Evolutionary conservation across 2,329 filamentous ascomycete species (phyloP).

Genomic region (Paraconiothyrium sp.): DNA sequence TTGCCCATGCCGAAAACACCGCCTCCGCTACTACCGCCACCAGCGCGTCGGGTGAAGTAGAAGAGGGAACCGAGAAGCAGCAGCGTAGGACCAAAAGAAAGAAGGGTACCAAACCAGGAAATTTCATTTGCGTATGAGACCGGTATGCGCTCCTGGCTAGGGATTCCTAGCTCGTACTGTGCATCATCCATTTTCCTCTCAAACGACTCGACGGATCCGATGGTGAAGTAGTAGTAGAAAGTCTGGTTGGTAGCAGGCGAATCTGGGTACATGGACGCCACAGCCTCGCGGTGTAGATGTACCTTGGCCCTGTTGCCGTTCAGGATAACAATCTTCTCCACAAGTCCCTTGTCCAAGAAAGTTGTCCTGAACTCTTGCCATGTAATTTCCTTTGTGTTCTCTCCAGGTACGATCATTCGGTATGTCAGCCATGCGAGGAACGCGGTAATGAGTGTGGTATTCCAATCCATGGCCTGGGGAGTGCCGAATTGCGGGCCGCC

Average conservation of each 20-base stretch:
- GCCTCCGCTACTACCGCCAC: constrained; percentile 68
- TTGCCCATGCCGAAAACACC: constrained; percentile 96
- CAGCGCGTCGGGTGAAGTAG: constrained; percentile 80
- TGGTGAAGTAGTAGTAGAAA: constrained; percentile 92
- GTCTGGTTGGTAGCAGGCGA: constrained; percentile 73
- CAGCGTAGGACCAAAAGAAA: constrained; percentile 87
- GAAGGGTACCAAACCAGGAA: constrained; percentile 73
- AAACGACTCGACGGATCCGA: constrained; percentile 93
- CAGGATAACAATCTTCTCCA: constrained; percentile 88
- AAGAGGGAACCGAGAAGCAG: constrained; percentile 84
- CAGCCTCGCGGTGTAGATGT: constrained; percentile 78
- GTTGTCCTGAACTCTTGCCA: constrained; percentile 96
- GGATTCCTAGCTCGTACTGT: constrained; percentile 87
- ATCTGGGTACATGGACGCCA: constrained; percentile 77
- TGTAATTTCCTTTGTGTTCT: constrained; percentile 82
- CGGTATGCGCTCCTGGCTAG: constrained; percentile 86
- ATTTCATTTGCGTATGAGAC: constrained; percentile 86
- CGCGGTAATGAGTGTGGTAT: constrained; percentile 65
- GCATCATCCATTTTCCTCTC: constrained; percentile 88
- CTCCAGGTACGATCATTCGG: constrained; percentile 71
- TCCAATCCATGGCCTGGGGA: constrained; percentile 59
- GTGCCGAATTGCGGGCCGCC: constrained; percentile 22
- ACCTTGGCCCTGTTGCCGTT: constrained; percentile 82
- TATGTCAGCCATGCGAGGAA: constrained; percentile 69
- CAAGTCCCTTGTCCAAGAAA: constrained; percentile 94